These are phyloP conservation scores for Asparagopsis taxiformis DNA, from an alignment of 31 red algal genomes.

Conservation along the genomic window DNA sequence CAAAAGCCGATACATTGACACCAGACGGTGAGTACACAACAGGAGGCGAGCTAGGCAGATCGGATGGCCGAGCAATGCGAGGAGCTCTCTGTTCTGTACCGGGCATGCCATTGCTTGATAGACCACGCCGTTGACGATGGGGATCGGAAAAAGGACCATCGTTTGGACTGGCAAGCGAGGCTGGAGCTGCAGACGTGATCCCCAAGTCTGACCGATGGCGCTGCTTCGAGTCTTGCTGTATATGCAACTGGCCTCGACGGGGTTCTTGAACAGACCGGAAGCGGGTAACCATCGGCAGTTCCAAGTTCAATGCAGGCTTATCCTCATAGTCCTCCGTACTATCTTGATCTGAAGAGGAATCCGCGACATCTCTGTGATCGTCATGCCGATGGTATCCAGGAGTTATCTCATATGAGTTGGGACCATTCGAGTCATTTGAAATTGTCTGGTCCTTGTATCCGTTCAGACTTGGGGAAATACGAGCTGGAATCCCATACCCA, in stretches of 20 bases:
- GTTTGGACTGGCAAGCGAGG: too few relatives aligned
- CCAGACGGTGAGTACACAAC: conserved; percentile 56
- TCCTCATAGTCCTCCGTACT: conserved; percentile 67
- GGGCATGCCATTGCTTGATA: conserved; percentile 5
- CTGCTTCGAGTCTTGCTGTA: too few relatives aligned
- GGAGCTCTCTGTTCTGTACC: conserved; percentile 17
- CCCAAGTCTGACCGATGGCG: too few relatives aligned
- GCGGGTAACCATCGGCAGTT: conserved; percentile 42
- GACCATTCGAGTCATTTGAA: too few relatives aligned
- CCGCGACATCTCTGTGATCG: conserved; percentile 9
- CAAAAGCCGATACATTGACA: conserved; percentile 26
- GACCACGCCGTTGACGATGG: conserved; percentile 6
- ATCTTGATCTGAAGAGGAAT: conserved; percentile 49
- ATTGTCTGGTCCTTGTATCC: too few relatives aligned
- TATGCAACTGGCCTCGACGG: too few relatives aligned
- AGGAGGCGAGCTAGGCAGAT: conserved; percentile 38
- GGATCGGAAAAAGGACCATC: conserved; percentile 38
- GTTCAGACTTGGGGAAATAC: too few relatives aligned
- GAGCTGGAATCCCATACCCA: too few relatives aligned
- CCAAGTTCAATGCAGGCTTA: conserved; percentile 37
- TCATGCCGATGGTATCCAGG: neutral
- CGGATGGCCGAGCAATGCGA: conserved; percentile 12
- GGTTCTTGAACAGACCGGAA: conserved; percentile 6
- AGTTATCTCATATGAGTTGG: too few relatives aligned
- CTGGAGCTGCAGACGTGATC: too few relatives aligned